Evolutionary conservation across 2,329 filamentous ascomycete genomes (phyloP).

Genomic region (Fusarium temperatum): DNA sequence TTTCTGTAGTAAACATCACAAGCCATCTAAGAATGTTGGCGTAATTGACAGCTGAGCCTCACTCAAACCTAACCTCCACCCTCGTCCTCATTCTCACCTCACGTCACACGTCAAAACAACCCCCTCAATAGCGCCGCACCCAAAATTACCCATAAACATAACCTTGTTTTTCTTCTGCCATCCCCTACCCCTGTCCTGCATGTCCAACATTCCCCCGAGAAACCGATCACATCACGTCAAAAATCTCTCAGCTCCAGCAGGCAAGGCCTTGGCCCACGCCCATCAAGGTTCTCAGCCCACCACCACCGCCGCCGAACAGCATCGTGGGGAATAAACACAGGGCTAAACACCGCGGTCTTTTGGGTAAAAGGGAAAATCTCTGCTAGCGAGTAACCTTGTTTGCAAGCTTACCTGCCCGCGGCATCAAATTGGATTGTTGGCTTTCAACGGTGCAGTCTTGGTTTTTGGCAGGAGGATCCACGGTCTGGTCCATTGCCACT

Average conservation of each 20-base stretch:
- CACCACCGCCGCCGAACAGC: neutral
- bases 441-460: neutral
- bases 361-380: neutral
- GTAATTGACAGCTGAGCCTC: neutral
- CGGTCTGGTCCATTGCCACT: neutral
- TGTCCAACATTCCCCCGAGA: neutral
- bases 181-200: neutral
- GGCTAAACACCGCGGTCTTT: neutral
- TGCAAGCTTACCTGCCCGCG: constrained; percentile 3
- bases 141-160: constrained; percentile 29
- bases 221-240: neutral
- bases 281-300: constrained; percentile 39
- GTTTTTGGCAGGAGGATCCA: constrained; percentile 1
- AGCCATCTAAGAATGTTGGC: neutral
- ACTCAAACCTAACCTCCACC: neutral
- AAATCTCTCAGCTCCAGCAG: constrained; percentile 15
- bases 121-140: neutral
- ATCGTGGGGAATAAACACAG: neutral
- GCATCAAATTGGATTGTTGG: constrained; percentile 6
- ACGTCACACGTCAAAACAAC: constrained; percentile 13
- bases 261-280: constrained; percentile 12
- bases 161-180: constrained; percentile 18
- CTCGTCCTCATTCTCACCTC: neutral
- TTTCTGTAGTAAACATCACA: too few species aligned
- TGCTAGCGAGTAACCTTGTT: constrained; percentile 7